phyloP scores from a whole-genome alignment of 352 stramenopile species.

The Phytopythium oedochilum region DNA sequence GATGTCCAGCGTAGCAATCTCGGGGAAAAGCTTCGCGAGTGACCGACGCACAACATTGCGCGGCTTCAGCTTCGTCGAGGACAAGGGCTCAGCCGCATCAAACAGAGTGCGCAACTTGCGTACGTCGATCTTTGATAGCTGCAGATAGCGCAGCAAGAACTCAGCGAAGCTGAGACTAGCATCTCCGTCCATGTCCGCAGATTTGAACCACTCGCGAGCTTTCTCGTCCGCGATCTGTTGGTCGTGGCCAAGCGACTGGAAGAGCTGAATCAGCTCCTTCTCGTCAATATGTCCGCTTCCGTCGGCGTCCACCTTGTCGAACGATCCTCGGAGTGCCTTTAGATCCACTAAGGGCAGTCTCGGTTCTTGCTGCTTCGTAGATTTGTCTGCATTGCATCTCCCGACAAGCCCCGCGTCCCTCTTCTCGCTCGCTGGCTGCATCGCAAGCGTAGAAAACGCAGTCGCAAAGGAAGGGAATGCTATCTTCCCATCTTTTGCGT shows the following conservation, averaged over 20 bases:
- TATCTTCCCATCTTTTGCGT: slow-evolving; percentile 22
- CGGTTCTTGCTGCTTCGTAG: neutral
- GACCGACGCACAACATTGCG: slow-evolving; percentile 20
- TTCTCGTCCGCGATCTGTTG: slow-evolving; percentile 2
- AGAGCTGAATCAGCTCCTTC: slow-evolving; percentile 21
- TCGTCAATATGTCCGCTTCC: slow-evolving; percentile 34
- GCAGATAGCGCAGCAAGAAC: slow-evolving; percentile 58
- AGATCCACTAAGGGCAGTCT: slow-evolving; percentile 41
- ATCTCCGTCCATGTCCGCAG: slow-evolving; percentile 26
- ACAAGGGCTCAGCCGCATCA: slow-evolving; percentile 26
- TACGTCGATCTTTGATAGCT: slow-evolving; percentile 35
- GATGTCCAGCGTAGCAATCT: slow-evolving; percentile 17
- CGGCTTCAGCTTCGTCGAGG: slow-evolving; percentile 26
- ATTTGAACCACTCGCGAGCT: slow-evolving; percentile 32
- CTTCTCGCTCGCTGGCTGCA: slow-evolving; percentile 29
- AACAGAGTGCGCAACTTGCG: slow-evolving; percentile 33
- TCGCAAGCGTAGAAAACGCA: slow-evolving; percentile 52
- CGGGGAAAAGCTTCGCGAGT: slow-evolving; percentile 25
- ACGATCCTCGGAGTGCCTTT: slow-evolving; percentile 27
- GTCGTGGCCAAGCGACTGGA: slow-evolving; percentile 30
- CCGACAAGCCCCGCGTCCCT: neutral
- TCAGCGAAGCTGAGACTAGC: slow-evolving; percentile 44
- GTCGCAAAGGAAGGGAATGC: slow-evolving; percentile 48
- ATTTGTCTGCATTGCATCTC: neutral
- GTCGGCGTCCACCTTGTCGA: slow-evolving; percentile 29